Percentiles rank a stretch among this genome's conserved stretches.
Conservation (phyloP, 495 filamentous ascomycete species). For the Neurospora pannonica region DNA sequence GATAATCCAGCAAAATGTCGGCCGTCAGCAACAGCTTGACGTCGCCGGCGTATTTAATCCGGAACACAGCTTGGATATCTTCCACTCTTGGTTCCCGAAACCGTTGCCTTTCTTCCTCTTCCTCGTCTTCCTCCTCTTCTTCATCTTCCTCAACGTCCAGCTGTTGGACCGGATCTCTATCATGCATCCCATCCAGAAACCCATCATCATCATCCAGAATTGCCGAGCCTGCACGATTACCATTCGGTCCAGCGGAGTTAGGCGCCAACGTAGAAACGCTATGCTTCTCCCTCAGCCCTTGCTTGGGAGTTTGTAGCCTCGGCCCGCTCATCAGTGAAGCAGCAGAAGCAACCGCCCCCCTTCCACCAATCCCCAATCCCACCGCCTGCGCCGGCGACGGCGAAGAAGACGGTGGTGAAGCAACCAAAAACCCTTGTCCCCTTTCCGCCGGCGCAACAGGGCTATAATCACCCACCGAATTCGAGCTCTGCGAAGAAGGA, state of each 20-base stretch:
- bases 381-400: constrained; percentile 3
- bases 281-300: constrained; percentile 34
- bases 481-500: constrained; percentile 31
- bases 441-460: constrained; percentile 2
- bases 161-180: background rate
- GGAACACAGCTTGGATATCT: constrained; percentile 84
- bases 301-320: background rate
- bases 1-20: constrained; percentile 92
- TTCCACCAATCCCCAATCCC: constrained; percentile 14
- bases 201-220: constrained; percentile 7
- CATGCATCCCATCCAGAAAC: background rate
- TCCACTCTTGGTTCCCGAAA: constrained; percentile 44
- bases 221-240: constrained; percentile 6
- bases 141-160: constrained; percentile 3
- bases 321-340: background rate
- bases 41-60: constrained; percentile 78
- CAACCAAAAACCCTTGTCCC: constrained; percentile 5
- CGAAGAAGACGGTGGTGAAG: constrained; percentile 2
- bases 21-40: constrained; percentile 80
- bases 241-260: constrained; percentile 26
- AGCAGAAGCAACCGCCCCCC: background rate
- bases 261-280: constrained; percentile 46
- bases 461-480: constrained; percentile 30
- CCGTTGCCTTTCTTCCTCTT: constrained; percentile 16
- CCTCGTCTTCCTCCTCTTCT: constrained; percentile 16